These are phyloP conservation scores for Stylosanthes scabra DNA, from an alignment of 331 rosid genomes.

Conservation along the genomic window DNA sequence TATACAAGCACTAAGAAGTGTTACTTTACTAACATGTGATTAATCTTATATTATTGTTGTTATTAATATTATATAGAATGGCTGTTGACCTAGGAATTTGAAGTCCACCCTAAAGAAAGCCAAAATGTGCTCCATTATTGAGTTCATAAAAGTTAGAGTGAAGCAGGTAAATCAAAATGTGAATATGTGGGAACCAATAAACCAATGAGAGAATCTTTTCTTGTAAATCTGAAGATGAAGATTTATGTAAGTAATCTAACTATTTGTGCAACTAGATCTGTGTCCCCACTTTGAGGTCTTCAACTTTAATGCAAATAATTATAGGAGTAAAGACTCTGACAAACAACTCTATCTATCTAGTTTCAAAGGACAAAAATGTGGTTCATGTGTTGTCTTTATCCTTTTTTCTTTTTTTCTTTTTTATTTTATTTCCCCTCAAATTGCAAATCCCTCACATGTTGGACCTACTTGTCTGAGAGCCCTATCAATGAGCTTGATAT, in stretches of 20 bases:
- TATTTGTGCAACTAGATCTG: background rate
- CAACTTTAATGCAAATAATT: background rate
- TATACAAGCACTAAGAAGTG: too few species aligned
- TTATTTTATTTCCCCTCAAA: too few species aligned
- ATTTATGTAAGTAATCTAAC: background rate
- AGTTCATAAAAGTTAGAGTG: background rate
- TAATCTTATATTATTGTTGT: too few species aligned
- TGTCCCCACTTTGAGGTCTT: background rate
- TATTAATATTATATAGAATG: too few species aligned
- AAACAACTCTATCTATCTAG: background rate
- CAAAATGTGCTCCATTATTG: background rate
- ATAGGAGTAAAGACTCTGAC: background rate
- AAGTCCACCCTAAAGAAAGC: background rate
- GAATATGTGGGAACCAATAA: background rate
- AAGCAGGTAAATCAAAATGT: background rate
- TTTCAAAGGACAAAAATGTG: background rate
- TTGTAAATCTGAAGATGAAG: background rate
- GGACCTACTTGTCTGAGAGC: background rate
- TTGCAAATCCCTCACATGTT: background rate
- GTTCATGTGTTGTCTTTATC: background rate
- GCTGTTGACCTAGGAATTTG: background rate
- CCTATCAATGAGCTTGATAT: too few species aligned
- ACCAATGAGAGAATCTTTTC: background rate
- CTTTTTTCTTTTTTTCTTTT: too few species aligned
- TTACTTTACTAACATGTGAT: too few species aligned